A percentile compares a stretch with the other conserved stretches of the same genome.
These are phyloP conservation scores for Boechera stricta DNA, from an alignment of 345 rosid species.

Conservation along the genomic window DNA sequence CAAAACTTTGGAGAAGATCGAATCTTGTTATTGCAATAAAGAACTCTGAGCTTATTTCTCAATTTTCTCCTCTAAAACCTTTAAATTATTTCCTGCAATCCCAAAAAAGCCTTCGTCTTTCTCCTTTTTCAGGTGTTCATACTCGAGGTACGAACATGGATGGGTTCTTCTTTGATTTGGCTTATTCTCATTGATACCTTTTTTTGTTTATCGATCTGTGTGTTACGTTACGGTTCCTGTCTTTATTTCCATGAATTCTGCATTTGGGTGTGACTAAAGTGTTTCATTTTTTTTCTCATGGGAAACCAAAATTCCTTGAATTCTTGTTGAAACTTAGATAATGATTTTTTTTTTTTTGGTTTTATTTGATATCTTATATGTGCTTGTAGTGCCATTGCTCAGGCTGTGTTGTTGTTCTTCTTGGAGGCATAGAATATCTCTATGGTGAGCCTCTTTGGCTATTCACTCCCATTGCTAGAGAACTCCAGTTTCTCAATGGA, in stretches of 20 bases:
- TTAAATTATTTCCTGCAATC: not conserved
- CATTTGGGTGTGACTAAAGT: conserved; percentile 15
- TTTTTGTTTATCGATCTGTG: not conserved
- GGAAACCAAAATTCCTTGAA: not conserved
- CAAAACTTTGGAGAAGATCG: not conserved
- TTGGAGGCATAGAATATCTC: conserved; percentile 56
- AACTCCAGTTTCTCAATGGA: not conserved
- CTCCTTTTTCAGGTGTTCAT: not conserved
- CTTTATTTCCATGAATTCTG: conserved; percentile 2
- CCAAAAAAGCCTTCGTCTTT: conserved; percentile 7
- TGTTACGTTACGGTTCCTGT: conserved; percentile 12
- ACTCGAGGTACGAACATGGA: conserved; percentile 20
- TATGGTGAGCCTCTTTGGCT: conserved; percentile 71
- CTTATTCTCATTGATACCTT: not conserved
- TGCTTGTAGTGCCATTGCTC: conserved; percentile 47
- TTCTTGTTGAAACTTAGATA: not conserved
- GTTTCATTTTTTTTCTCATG: not conserved
- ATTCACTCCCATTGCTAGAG: conserved; percentile 4
- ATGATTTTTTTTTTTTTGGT: not conserved
- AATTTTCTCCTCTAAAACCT: too few relatives aligned
- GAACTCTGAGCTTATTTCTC: not conserved
- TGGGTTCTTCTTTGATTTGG: conserved; percentile 9
- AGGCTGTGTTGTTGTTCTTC: conserved; percentile 56
- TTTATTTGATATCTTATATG: conserved; percentile 16
- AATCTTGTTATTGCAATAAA: not conserved